Percentiles rank a stretch among this genome's conserved stretches.
phyloP scores from a whole-genome alignment of 345 rosid species.

The Heritiera littoralis region DNA sequence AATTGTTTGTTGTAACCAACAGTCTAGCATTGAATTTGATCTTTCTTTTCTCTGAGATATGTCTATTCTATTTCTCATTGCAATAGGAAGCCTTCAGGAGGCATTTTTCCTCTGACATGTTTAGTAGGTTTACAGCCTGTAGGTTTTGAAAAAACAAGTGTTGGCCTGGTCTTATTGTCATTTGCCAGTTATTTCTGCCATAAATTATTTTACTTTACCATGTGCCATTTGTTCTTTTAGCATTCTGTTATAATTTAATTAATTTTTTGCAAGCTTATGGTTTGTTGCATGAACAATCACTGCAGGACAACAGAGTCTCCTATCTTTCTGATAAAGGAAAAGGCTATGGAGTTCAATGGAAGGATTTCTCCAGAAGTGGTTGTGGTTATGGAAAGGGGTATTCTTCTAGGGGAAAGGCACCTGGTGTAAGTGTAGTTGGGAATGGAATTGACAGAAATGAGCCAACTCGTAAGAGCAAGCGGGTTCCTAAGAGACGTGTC shows the following conservation, averaged over 20 bases:
- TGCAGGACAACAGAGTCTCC: slow-evolving; percentile 39
- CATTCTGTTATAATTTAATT: neutral
- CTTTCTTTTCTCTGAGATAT: neutral
- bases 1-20: neutral
- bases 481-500: slow-evolving; percentile 51
- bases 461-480: slow-evolving; percentile 53
- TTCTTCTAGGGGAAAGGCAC: slow-evolving; percentile 36
- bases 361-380: slow-evolving; percentile 36
- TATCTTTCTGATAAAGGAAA: slow-evolving; percentile 33
- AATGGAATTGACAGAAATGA: slow-evolving; percentile 36
- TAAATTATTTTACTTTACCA: neutral
- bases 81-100: neutral
- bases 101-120: neutral
- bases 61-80: neutral
- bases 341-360: slow-evolving; percentile 44
- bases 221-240: neutral
- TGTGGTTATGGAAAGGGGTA: slow-evolving; percentile 40
- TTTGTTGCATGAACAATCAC: slow-evolving; percentile 10
- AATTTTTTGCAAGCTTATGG: neutral
- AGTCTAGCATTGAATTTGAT: neutral
- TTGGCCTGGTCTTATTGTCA: slow-evolving; percentile 9
- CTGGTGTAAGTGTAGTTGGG: slow-evolving; percentile 27
- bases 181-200: neutral
- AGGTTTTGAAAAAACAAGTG: neutral
- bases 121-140: neutral